These are phyloP conservation scores for Botryotinia globosa DNA, from an alignment of 2,329 filamentous ascomycete species.

Conservation along the genomic window DNA sequence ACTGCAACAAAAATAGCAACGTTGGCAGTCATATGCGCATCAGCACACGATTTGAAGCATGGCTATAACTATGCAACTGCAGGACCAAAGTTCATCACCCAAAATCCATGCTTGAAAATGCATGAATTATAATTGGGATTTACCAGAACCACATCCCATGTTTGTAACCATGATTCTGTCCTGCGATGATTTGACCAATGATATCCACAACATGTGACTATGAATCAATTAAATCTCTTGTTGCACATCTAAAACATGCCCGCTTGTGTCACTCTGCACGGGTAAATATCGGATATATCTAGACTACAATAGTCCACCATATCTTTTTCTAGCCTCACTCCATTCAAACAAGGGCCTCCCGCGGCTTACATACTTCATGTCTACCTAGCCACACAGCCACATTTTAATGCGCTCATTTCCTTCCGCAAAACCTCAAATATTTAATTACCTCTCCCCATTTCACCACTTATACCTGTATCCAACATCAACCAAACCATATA, in stretches of 20 bases:
- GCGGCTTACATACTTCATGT: not conserved
- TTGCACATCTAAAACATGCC: not conserved
- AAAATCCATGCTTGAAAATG: not conserved
- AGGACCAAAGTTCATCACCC: not conserved
- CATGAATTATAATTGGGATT: not conserved
- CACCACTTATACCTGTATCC: not conserved
- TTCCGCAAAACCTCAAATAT: not conserved
- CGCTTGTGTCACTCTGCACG: not conserved
- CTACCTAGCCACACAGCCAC: not conserved
- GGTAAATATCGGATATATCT: not conserved
- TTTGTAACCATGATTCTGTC: not conserved
- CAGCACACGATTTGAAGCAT: not conserved
- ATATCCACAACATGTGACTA: not conserved
- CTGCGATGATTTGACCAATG: not conserved
- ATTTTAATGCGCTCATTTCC: not conserved
- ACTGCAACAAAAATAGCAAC: not conserved
- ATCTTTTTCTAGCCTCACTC: not conserved
- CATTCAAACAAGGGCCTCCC: not conserved
- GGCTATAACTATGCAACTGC: not conserved
- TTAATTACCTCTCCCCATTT: no score
- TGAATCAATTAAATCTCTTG: accelerated
- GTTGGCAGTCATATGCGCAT: not conserved
- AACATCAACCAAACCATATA: not conserved
- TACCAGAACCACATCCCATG: not conserved
- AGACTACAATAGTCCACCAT: not conserved